Base-by-base conservation (phyloP, 306 rosid genomes). In the Cucumis cinereus region DNA sequence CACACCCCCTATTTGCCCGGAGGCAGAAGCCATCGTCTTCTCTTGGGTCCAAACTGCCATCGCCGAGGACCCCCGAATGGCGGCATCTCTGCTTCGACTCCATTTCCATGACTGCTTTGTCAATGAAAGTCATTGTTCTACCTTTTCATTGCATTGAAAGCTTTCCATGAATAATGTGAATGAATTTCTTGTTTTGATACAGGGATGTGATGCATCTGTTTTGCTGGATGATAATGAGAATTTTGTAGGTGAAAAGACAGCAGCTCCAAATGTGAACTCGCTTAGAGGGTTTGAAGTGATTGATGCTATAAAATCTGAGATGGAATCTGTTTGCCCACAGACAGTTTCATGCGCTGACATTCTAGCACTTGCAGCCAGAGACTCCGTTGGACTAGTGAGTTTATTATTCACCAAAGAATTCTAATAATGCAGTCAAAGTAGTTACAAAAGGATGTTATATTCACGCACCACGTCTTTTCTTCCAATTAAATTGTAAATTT, bases 91-190 rank as follows among this genome's bases (percentile, higher is more conserved):
- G 16, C 92, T 90, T 40, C 89, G 92, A 61, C 96, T 91, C 30
- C 98, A 93, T 73, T 94, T 94, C 76, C 94, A 91, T 28, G 97
- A 91, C 62, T 94, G 97, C 83, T 90, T 94, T 80, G 99, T 89
- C 75, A 90, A 92, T 88, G 99, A 85, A 92, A 79, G 93, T 55
- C 78, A 33, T 0, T 45, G 2, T 4, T 40, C 22, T 43, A 4
- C 10, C 17, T 0, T 77, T 35, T 20, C 35, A 13, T 1, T 38
- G 26, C 6, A 1, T 19, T 5, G 63, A 26, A 6, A 24, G 41
- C 19, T 50, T 50, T 9, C 4, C 3, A 16, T 47, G 16, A 15
- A 36, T 50, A 15, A 30, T 30, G 35, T 70, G 40, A 49, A 24
- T 11, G 20, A 8, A 17, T 36, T 38, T 33, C 10, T 68, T 23